Percentiles rank a stretch among this genome's conserved stretches.
Evolutionary conservation across 75 land plant genomes (phyloP).

Genomic region (Cupressus sempervirens): DNA sequence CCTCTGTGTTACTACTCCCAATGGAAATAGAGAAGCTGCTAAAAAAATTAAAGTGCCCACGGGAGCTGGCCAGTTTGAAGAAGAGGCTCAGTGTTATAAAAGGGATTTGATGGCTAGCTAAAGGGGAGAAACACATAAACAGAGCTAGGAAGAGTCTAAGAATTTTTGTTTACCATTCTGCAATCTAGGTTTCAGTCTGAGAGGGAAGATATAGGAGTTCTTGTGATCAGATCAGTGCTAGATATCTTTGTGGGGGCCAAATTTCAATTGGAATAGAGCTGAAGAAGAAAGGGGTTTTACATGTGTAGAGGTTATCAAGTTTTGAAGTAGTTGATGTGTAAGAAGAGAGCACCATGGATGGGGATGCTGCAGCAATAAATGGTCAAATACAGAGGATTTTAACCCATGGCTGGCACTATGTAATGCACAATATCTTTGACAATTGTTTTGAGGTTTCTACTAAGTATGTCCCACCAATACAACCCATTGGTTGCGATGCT

Average conservation of each 20-base stretch:
- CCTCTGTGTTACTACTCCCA: no score
- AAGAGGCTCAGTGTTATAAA: no score
- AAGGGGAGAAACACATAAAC: no score
- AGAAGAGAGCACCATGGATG: slow-evolving; percentile 25
- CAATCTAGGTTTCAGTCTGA: background rate
- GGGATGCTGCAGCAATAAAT: slow-evolving; percentile 18
- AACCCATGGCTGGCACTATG: slow-evolving; percentile 49
- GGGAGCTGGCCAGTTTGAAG: no score
- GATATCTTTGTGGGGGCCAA: background rate
- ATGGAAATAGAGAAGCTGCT: no score
- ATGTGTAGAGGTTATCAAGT: background rate
- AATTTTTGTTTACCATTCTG: background rate
- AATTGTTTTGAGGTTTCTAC: slow-evolving; percentile 51
- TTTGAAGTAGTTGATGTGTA: slow-evolving; percentile 15
- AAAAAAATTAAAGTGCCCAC: no score
- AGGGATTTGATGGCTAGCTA: no score
- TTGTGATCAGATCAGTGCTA: background rate
- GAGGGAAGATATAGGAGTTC: no score
- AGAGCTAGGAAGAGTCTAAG: background rate
- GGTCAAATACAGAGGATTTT: slow-evolving; percentile 34
- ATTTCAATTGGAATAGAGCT: background rate
- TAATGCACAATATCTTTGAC: slow-evolving; percentile 57
- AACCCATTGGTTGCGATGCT: slow-evolving; percentile 67
- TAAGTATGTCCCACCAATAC: slow-evolving; percentile 65
- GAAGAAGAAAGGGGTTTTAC: background rate